Evolutionary conservation across 1,284 basidiomycete genomes (phyloP).

Genomic region (Cutaneotrichosporon cutaneum): DNA sequence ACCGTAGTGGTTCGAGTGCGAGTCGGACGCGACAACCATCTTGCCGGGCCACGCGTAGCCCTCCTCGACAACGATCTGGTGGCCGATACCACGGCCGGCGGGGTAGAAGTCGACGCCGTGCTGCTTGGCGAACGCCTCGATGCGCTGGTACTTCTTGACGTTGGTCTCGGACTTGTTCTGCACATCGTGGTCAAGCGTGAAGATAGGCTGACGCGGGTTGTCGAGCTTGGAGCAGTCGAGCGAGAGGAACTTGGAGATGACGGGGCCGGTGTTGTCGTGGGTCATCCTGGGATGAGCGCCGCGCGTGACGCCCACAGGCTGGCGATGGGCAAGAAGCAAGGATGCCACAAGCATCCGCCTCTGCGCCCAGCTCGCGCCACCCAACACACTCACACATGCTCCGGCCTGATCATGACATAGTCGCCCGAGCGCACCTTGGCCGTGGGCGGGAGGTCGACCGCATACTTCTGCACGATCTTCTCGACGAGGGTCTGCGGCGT

Average conservation of each 20-base stretch:
- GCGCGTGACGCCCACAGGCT: too few species aligned
- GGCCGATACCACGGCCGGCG: conserved; percentile 96
- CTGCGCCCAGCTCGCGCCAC: background rate
- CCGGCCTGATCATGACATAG: conserved; percentile 98
- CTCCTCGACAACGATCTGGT: conserved; percentile 92
- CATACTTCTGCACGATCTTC: conserved; percentile 96
- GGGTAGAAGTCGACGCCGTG: conserved; percentile 95
- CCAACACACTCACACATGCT: conserved; percentile 67
- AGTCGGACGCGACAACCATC: conserved; percentile 92
- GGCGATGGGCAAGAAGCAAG: too few species aligned
- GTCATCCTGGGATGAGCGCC: conserved; percentile 63
- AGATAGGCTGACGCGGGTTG: conserved; percentile 75
- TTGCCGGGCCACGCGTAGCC: conserved; percentile 93
- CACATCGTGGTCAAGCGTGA: conserved; percentile 97
- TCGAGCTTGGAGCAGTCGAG: conserved; percentile 86
- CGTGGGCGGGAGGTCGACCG: conserved; percentile 75
- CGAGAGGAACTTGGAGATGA: conserved; percentile 94
- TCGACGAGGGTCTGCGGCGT: conserved; percentile 87
- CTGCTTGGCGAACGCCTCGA: conserved; percentile 84
- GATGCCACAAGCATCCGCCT: too few species aligned
- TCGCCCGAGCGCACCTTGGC: conserved; percentile 87
- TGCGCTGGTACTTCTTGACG: conserved; percentile 85
- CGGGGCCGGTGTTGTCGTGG: conserved; percentile 96
- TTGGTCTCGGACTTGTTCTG: conserved; percentile 96
- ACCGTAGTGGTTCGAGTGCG: conserved; percentile 94